Conservation (phyloP, 2,329 filamentous ascomycete species). For the Gnomoniopsis sp. region DNA sequence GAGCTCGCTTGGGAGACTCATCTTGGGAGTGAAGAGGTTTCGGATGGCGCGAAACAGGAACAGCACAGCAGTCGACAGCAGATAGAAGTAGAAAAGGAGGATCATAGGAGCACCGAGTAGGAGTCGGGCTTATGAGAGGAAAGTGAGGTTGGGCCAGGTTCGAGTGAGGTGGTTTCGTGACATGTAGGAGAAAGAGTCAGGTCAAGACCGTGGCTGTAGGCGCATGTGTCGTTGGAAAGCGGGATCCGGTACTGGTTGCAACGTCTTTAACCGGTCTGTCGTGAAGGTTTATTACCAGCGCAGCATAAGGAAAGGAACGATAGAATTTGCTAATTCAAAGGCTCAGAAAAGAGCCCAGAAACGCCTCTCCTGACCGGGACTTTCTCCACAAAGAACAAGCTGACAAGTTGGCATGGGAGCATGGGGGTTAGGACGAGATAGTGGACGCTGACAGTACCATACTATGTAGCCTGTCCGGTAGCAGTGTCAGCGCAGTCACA, state of each 20-base stretch:
- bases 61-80: conserved; percentile 10
- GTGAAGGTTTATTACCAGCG: background rate
- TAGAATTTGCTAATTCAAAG: background rate
- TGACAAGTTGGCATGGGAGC: background rate
- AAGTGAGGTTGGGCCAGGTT: background rate
- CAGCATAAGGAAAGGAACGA: background rate
- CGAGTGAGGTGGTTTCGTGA: background rate
- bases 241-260: background rate
- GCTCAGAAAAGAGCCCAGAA: background rate
- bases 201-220: background rate
- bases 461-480: background rate
- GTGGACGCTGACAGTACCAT: background rate
- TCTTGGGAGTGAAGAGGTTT: conserved; percentile 11
- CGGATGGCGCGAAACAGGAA: conserved; percentile 4
- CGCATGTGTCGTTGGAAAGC: background rate
- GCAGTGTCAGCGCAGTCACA: background rate
- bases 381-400: background rate
- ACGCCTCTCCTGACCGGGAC: background rate
- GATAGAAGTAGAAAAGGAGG: conserved; percentile 12
- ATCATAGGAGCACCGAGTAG: conserved; percentile 11
- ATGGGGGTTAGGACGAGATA: background rate
- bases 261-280: background rate
- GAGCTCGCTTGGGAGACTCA: conserved; percentile 42
- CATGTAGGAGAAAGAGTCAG: background rate
- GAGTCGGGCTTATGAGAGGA: background rate